These are phyloP conservation scores for Cladophialophora carrionii DNA, from an alignment of 2,329 filamentous ascomycete species.

Conservation along the genomic window DNA sequence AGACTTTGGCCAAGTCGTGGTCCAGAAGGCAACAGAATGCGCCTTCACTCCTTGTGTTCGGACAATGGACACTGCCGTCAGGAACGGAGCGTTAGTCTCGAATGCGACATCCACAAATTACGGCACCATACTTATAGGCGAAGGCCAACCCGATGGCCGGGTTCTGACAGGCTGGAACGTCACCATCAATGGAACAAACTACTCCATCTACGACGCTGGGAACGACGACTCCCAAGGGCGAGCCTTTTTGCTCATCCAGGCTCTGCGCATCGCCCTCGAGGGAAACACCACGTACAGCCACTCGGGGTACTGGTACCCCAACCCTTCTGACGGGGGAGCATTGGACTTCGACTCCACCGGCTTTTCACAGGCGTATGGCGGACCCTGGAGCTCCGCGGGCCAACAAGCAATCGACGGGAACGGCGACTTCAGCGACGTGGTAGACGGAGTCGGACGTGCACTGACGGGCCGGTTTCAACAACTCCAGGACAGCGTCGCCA, in stretches of 20 bases:
- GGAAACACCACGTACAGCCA: conserved; percentile 27
- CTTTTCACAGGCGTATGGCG: conserved; percentile 10
- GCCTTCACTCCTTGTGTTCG: conserved; percentile 25
- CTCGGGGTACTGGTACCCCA: conserved; percentile 23
- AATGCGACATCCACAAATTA: conserved; percentile 13
- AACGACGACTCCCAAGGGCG: conserved; percentile 17
- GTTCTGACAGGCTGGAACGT: conserved; percentile 21
- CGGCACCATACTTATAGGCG: conserved; percentile 13
- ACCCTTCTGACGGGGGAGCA: conserved; percentile 10
- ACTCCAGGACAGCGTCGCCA: conserved; percentile 16
- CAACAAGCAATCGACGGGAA: conserved; percentile 27
- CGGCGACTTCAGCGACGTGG: conserved; percentile 23
- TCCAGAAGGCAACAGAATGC: conserved; percentile 22
- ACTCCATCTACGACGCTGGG: conserved; percentile 40
- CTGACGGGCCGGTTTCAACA: conserved; percentile 27
- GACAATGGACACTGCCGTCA: conserved; percentile 18
- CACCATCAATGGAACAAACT: conserved; percentile 42
- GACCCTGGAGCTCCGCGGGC: conserved; percentile 25
- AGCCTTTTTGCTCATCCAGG: conserved; percentile 22
- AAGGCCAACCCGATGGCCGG: conserved; percentile 14
- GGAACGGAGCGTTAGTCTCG: conserved; percentile 8
- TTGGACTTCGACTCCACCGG: conserved; percentile 19
- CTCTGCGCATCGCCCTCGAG: conserved; percentile 24
- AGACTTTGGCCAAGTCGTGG: conserved; percentile 9
- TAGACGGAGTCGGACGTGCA: conserved; percentile 17